A percentile compares a stretch with the other conserved stretches of the same genome.
These are phyloP conservation scores for Cladosporium sp. DNA, from an alignment of 2,329 filamentous ascomycete species.

Conservation along the genomic window DNA sequence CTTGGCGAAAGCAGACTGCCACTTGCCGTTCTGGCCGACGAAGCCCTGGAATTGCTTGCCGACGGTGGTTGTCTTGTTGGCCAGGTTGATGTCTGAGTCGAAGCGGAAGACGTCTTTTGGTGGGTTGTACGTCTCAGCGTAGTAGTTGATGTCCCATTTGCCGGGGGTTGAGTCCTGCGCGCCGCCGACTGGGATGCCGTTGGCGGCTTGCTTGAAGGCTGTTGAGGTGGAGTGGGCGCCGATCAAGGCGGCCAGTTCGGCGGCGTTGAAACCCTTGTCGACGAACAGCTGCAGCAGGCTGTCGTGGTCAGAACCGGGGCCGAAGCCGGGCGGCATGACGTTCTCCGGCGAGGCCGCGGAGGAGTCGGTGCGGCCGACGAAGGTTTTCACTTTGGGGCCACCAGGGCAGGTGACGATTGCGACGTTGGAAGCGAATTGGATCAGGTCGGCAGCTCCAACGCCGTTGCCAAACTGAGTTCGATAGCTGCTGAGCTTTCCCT, in stretches of 20 bases:
- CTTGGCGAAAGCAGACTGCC: conserved; percentile 16
- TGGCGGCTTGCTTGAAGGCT: conserved; percentile 35
- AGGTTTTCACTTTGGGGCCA: conserved; percentile 23
- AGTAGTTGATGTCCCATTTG: conserved; percentile 50
- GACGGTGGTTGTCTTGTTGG: conserved; percentile 23
- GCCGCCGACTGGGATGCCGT: conserved; percentile 19
- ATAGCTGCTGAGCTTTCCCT: conserved; percentile 33
- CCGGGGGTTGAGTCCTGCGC: conserved; percentile 48
- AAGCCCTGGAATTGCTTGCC: conserved; percentile 24
- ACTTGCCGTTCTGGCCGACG: conserved; percentile 12
- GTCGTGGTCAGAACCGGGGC: conserved; percentile 34
- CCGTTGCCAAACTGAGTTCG: conserved; percentile 11
- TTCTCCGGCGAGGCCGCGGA: conserved; percentile 37
- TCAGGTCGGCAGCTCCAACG: conserved; percentile 51
- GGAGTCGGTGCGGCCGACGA: conserved; percentile 48
- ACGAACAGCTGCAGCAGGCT: conserved; percentile 45
- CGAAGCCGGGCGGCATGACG: conserved; percentile 43
- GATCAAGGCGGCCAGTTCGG: conserved; percentile 51
- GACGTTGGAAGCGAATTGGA: conserved; percentile 45
- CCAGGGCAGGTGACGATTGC: conserved; percentile 33
- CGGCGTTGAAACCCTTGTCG: conserved; percentile 48
- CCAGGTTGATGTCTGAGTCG: conserved; percentile 30
- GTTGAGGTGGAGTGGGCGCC: conserved; percentile 51
- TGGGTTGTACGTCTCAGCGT: conserved; percentile 33
- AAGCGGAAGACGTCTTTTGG: conserved; percentile 27